phyloP scores from a whole-genome alignment of 164 flowering plant species.

The Paratinospora sagittata region DNA sequence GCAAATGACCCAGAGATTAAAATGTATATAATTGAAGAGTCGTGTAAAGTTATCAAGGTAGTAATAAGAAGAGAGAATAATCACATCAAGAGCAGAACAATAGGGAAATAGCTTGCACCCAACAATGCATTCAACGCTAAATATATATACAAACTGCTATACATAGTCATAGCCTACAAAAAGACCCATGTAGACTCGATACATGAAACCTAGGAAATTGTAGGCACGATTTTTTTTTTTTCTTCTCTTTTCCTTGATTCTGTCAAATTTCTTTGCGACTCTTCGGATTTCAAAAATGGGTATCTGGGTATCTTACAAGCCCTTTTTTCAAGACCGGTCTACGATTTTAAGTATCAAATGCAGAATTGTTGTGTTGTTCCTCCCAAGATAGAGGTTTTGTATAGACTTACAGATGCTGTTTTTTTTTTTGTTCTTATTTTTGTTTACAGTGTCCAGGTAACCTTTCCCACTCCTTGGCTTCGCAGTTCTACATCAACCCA shows the following conservation, averaged over 20 bases:
- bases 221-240: neutral
- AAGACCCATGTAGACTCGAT: neutral
- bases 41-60: too few relatives aligned
- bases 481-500: conserved; percentile 17
- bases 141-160: neutral
- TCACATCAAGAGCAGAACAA: neutral
- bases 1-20: too few relatives aligned
- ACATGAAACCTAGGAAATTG: neutral
- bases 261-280: neutral
- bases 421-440: too few relatives aligned
- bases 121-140: neutral
- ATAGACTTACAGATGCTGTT: neutral
- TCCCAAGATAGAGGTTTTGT: neutral
- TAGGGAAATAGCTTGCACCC: neutral
- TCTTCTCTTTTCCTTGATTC: neutral
- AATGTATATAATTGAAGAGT: too few relatives aligned
- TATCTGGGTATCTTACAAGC: neutral
- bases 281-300: neutral
- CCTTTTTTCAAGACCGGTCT: neutral
- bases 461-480: conserved; percentile 1
- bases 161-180: neutral
- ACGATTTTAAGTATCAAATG: neutral
- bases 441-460: conserved; percentile 28
- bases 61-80: neutral
- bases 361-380: neutral